Conservation (phyloP, 2,329 filamentous ascomycete genomes). For the Aspergillus awamori region DNA sequence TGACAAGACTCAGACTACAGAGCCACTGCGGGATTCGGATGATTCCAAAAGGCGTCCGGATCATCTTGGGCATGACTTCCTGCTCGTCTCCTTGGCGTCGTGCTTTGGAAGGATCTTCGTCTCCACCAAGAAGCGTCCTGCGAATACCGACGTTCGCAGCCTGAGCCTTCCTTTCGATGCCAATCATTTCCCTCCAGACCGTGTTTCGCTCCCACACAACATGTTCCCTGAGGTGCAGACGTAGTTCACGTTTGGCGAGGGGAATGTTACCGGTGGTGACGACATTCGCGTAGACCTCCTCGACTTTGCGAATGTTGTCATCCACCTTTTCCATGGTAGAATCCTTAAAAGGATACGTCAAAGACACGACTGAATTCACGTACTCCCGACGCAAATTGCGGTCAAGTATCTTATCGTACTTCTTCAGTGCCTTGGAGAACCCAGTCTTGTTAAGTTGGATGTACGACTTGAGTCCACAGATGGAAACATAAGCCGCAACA, state of each 20-base stretch:
- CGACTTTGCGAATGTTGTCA: slow-evolving; percentile 72
- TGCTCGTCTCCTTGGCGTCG: slow-evolving; percentile 84
- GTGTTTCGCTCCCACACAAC: slow-evolving; percentile 99
- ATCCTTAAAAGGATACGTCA: slow-evolving; percentile 78
- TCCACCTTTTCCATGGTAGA: slow-evolving; percentile 72
- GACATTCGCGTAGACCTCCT: slow-evolving; percentile 76
- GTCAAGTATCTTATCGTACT: slow-evolving; percentile 96
- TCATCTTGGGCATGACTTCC: slow-evolving; percentile 65
- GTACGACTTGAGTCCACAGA: slow-evolving; percentile 95
- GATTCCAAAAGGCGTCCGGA: slow-evolving; percentile 78
- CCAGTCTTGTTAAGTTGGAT: slow-evolving; percentile 95
- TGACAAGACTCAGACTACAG: slow-evolving; percentile 77
- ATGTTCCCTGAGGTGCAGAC: slow-evolving; percentile 90
- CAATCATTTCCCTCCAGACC: slow-evolving; percentile 98
- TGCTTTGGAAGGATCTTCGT: slow-evolving; percentile 67
- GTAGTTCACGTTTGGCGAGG: slow-evolving; percentile 79
- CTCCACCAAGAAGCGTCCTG: slow-evolving; percentile 76
- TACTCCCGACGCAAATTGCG: slow-evolving; percentile 77
- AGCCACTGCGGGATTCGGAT: slow-evolving; percentile 80
- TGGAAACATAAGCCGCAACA: slow-evolving; percentile 81
- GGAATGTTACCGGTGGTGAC: slow-evolving; percentile 79
- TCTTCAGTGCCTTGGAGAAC: slow-evolving; percentile 95
- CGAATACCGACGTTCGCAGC: slow-evolving; percentile 83
- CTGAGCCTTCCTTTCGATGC: slow-evolving; percentile 91
- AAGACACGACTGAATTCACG: slow-evolving; percentile 71